Conservation (phyloP, 768 basidiomycete genomes). For the Psilocybe cubensis region DNA sequence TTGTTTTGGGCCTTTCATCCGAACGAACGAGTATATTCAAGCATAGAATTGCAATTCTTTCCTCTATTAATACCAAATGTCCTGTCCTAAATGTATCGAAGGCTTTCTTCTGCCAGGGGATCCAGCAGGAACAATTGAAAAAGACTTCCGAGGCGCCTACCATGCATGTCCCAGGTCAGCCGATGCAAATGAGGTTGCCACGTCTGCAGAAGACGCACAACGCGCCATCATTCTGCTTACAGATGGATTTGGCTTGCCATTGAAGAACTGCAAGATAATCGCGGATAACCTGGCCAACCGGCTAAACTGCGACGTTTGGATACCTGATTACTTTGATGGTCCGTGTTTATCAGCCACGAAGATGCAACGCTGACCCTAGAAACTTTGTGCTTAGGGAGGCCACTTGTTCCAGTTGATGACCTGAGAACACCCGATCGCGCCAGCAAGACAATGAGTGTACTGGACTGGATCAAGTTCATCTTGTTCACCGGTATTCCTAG, state of each 20-base stretch:
- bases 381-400: slow-evolving; percentile 28
- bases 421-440: slow-evolving; percentile 35
- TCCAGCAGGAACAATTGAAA: slow-evolving; percentile 41
- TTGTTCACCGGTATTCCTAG: slow-evolving; percentile 24
- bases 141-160: slow-evolving; percentile 43
- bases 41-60: no score
- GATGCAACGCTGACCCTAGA: neutral
- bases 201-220: slow-evolving; percentile 19
- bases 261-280: slow-evolving; percentile 55
- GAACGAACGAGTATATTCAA: no score
- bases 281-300: slow-evolving; percentile 49
- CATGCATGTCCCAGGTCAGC: slow-evolving; percentile 27
- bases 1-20: no score
- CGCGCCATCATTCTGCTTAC: slow-evolving; percentile 50
- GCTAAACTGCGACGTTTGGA: slow-evolving; percentile 57
- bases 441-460: slow-evolving; percentile 33
- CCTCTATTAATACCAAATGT: slow-evolving; percentile 22
- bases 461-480: slow-evolving; percentile 35
- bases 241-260: slow-evolving; percentile 55
- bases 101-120: slow-evolving; percentile 48
- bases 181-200: slow-evolving; percentile 3
- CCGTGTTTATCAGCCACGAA: neutral
- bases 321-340: slow-evolving; percentile 60
- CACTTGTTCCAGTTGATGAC: slow-evolving; percentile 28
- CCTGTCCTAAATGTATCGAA: slow-evolving; percentile 46